Evolutionary conservation across 345 rosid genomes (phyloP), one percentile per base, ranked within the genome.

Genomic region (Populus simonii): DNA sequence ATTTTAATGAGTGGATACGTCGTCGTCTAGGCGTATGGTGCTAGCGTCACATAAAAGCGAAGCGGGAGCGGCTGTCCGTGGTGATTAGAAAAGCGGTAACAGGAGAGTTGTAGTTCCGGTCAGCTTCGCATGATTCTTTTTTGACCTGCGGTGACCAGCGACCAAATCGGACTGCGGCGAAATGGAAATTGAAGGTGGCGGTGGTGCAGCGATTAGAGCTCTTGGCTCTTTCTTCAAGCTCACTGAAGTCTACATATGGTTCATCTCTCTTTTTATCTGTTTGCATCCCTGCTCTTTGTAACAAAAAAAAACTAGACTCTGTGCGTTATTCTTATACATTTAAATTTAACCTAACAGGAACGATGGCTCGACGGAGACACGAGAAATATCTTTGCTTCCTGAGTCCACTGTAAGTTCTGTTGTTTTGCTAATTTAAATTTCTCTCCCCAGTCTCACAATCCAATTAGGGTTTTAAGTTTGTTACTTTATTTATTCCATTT

Each of bases 181-280:
- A 27, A 61, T 75, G 83, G 86, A 85, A 84, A 77, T 35, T 70
- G 87, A 77, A 72, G 85, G 69, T 62, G 67, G 18, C 4, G 51
- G 16, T 47, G 17, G 16, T 47, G 51, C 83, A 61, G 89, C 93
- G 23, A 85, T 93, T 75, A 73, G 72, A 83, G 93, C 91, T 76
- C 84, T 93, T 18, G 98, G 96, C 36, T 84, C 92, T 65, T 91
- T 87, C 79, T 87, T 92, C 83, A 91, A 90, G 84, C 94, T 91
- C 81, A 89, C 92, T 41, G 85, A 92, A 76, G 89, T 91, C 70
- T 73, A 88, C 71, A 84, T 95, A 81, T 87, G 97, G 99, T 90
- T 31, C 39, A 35, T 53, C 47, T 68, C 57, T 36, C 74, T 47
- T 75, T 66, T 73, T 74, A 57, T 59, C 49, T 12, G 23, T 20